phyloP scores from a whole-genome alignment of 208 protist species.

The Acanthamoeba culbertsoni region DNA sequence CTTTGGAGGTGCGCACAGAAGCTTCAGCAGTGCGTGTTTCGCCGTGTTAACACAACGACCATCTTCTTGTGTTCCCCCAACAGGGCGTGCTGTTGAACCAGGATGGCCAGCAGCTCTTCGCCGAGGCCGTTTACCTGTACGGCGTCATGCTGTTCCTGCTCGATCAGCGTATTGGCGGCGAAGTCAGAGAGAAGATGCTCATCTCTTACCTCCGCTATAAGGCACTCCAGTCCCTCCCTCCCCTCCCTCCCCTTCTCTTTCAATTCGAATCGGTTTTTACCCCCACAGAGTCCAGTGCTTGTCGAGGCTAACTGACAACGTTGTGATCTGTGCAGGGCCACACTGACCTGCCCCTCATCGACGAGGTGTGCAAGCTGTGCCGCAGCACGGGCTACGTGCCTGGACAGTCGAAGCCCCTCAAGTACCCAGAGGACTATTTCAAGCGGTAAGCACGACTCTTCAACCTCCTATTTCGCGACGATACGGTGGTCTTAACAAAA shows the following conservation, averaged over 20 bases:
- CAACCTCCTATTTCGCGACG: not conserved
- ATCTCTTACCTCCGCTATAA: constrained; percentile 96
- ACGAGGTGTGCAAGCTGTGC: constrained; percentile 94
- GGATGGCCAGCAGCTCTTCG: constrained; percentile 96
- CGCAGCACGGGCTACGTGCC: constrained; percentile 88
- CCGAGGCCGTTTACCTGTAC: constrained; percentile 91
- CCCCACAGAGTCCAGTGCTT: not conserved
- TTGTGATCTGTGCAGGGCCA: constrained; percentile 73
- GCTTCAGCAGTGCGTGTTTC: too few relatives aligned
- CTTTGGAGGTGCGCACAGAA: constrained; percentile 85
- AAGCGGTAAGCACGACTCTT: constrained; percentile 66
- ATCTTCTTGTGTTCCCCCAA: not conserved
- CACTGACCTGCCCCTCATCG: constrained; percentile 88
- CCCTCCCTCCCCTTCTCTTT: not conserved
- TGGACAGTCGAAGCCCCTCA: constrained; percentile 61
- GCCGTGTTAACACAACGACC: not conserved
- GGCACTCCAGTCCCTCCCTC: constrained; percentile 53
- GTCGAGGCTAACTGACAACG: not conserved
- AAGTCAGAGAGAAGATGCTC: constrained; percentile 94
- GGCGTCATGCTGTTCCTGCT: constrained; percentile 95
- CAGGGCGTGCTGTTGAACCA: constrained; percentile 89
- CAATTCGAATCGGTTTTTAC: too few relatives aligned
- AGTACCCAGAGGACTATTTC: constrained; percentile 95
- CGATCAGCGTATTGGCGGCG: constrained; percentile 92
- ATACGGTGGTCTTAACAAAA: too few relatives aligned